Conservation (phyloP, 371 early-diverging fungal genomes). For the Mucor mucedo region DNA sequence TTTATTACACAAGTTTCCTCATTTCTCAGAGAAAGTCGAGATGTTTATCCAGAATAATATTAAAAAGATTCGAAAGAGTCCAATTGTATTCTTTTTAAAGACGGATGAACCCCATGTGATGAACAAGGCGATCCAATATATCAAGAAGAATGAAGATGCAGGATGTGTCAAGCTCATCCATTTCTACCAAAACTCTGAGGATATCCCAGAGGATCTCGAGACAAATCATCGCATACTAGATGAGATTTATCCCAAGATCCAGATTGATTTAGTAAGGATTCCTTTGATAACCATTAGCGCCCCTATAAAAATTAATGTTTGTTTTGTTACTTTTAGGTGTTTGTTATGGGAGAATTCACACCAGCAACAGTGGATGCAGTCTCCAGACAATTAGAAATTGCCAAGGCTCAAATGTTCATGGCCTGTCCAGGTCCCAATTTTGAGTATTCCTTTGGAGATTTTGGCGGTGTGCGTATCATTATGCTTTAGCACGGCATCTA, state of each 20-base stretch:
- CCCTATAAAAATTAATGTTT: background rate
- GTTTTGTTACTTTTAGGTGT: slow-evolving; percentile 22
- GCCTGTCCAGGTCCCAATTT: slow-evolving; percentile 48
- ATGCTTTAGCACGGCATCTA: slow-evolving; percentile 36
- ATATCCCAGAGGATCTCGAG: slow-evolving; percentile 50
- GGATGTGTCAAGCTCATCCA: slow-evolving; percentile 56
- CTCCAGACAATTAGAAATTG: slow-evolving; percentile 44
- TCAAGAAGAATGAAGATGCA: slow-evolving; percentile 52
- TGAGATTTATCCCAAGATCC: slow-evolving; percentile 56
- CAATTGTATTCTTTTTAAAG: slow-evolving; percentile 59
- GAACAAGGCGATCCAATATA: slow-evolving; percentile 63
- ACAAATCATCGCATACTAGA: slow-evolving; percentile 52
- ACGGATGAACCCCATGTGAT: slow-evolving; percentile 62
- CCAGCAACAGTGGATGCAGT: slow-evolving; percentile 55
- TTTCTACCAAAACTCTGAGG: slow-evolving; percentile 36
- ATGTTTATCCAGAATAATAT: slow-evolving; percentile 36
- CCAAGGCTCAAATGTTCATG: slow-evolving; percentile 56
- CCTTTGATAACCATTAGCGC: background rate
- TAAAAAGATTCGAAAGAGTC: slow-evolving; percentile 41
- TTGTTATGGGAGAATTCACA: slow-evolving; percentile 50
- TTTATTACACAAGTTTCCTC: slow-evolving; percentile 19
- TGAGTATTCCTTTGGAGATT: slow-evolving; percentile 43
- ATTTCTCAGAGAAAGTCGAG: slow-evolving; percentile 28
- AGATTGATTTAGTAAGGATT: slow-evolving; percentile 48
- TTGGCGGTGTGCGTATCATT: slow-evolving; percentile 53